Conservation (phyloP, 2,329 filamentous ascomycete species). For the Exophiala mesophila region DNA sequence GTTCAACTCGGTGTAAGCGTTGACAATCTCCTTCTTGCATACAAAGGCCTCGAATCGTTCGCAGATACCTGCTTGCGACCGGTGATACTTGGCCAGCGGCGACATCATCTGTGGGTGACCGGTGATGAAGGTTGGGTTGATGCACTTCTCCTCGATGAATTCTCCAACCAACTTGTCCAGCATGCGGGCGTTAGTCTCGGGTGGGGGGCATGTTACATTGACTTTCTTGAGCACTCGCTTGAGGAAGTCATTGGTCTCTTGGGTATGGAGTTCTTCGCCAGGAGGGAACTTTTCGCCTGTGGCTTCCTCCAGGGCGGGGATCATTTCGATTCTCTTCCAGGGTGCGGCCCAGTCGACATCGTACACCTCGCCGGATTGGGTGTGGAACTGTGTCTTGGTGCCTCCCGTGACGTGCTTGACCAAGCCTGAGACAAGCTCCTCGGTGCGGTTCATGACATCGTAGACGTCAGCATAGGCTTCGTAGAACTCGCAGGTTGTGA, state of each 20-base stretch:
- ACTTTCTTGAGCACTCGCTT: slow-evolving; percentile 79
- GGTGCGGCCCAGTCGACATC: slow-evolving; percentile 94
- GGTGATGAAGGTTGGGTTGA: slow-evolving; percentile 88
- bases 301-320: slow-evolving; percentile 81
- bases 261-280: slow-evolving; percentile 80
- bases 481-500: slow-evolving; percentile 97
- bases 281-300: slow-evolving; percentile 92
- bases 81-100: slow-evolving; percentile 92
- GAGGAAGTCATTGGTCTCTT: slow-evolving; percentile 85
- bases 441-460: slow-evolving; percentile 84
- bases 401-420: slow-evolving; percentile 83
- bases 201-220: slow-evolving; percentile 82
- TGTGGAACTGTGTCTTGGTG: slow-evolving; percentile 82
- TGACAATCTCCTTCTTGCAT: slow-evolving; percentile 93
- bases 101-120: slow-evolving; percentile 89
- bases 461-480: slow-evolving; percentile 88
- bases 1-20: slow-evolving; percentile 97
- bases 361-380: slow-evolving; percentile 77
- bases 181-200: slow-evolving; percentile 91
- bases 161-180: slow-evolving; percentile 91
- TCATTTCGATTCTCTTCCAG: slow-evolving; percentile 95
- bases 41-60: slow-evolving; percentile 98
- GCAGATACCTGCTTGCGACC: slow-evolving; percentile 73
- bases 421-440: slow-evolving; percentile 83
- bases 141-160: slow-evolving; percentile 88